phyloP scores from a whole-genome alignment of 2,329 filamentous ascomycete species.

The Fusarium compactum region DNA sequence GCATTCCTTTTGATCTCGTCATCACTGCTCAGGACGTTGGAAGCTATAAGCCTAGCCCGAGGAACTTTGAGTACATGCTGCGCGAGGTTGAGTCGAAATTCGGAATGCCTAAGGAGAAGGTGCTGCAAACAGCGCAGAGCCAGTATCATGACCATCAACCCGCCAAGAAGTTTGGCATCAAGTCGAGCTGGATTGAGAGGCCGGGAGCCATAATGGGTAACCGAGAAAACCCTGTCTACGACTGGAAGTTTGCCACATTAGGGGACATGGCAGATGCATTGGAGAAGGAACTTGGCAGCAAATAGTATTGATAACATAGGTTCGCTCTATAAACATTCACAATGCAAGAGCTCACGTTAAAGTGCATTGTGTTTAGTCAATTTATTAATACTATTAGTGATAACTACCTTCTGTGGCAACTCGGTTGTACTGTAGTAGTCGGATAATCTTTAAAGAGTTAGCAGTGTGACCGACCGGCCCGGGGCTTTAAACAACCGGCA shows the following conservation, averaged over 20 bases:
- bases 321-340: too few species aligned
- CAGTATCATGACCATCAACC: conserved; percentile 78
- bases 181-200: conserved; percentile 71
- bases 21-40: conserved; percentile 79
- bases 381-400: too few species aligned
- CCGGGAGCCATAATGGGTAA: conserved; percentile 54
- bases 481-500: too few species aligned
- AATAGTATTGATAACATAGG: too few species aligned
- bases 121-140: conserved; percentile 77
- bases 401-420: too few species aligned
- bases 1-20: conserved; percentile 68
- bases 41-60: conserved; percentile 74
- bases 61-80: conserved; percentile 76
- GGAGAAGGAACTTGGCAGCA: conserved; percentile 34
- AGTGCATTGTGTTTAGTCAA: too few species aligned
- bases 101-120: conserved; percentile 64
- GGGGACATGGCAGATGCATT: conserved; percentile 67
- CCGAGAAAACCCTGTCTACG: conserved; percentile 60
- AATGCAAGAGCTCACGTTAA: too few species aligned
- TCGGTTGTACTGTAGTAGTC: too few species aligned
- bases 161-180: conserved; percentile 68
- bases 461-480: too few species aligned
- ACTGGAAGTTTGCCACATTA: conserved; percentile 70
- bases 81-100: conserved; percentile 65
- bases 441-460: too few species aligned